Evolutionary conservation across 306 rosid genomes (phyloP).

Genomic region (Sicyos baderoa): DNA sequence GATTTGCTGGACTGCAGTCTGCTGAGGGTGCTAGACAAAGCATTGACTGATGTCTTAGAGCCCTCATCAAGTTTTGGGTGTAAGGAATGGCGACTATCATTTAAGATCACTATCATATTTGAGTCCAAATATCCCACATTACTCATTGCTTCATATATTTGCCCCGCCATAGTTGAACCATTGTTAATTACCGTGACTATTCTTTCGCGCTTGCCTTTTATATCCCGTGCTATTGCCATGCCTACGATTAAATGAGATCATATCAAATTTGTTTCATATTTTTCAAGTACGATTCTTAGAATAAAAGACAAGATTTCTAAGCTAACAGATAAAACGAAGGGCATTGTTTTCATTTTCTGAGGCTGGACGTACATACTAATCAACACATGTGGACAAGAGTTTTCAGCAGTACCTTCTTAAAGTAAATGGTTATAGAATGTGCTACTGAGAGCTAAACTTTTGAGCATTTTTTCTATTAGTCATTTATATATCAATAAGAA

Average conservation of each 20-base stretch:
- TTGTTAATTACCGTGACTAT: constrained; percentile 74
- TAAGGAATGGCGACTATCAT: constrained; percentile 77
- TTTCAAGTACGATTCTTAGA: not conserved
- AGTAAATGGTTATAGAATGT: not conserved
- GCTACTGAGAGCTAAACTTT: not conserved
- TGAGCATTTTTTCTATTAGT: no score
- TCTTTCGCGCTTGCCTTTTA: constrained; percentile 74
- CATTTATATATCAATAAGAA: no score
- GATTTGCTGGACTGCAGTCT: constrained; percentile 87
- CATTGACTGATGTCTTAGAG: constrained; percentile 58
- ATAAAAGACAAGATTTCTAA: not conserved
- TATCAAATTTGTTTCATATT: not conserved
- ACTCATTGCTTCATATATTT: constrained; percentile 83
- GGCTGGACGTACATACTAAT: not conserved
- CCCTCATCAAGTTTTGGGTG: constrained; percentile 68
- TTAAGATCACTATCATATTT: constrained; percentile 76
- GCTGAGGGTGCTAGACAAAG: constrained; percentile 75
- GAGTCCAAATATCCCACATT: constrained; percentile 88
- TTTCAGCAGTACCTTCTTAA: not conserved
- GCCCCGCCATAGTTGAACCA: constrained; percentile 82
- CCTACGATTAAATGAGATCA: constrained; percentile 39
- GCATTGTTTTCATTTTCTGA: not conserved
- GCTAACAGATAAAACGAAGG: not conserved
- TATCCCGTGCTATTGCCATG: constrained; percentile 89
- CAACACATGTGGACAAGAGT: not conserved